These are phyloP conservation scores for Pascua guehoae DNA, from an alignment of 1,284 basidiomycete species.

Conservation along the genomic window DNA sequence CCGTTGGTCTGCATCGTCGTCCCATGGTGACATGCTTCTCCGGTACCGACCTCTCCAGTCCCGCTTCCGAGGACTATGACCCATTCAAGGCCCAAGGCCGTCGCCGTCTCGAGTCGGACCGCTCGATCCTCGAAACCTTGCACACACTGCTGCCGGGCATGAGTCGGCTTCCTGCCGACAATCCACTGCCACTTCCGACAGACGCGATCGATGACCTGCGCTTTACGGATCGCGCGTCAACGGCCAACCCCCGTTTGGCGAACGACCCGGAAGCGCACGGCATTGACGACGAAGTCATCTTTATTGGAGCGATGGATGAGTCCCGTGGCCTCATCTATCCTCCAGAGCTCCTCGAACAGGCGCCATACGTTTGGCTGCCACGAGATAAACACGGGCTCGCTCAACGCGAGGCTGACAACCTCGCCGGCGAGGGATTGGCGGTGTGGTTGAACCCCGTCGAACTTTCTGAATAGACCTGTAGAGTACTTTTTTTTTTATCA, in stretches of 20 bases:
- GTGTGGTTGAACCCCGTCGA: conserved; percentile 26
- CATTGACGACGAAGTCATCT: too few relatives aligned
- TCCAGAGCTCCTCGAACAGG: conserved; percentile 68
- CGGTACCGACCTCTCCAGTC: background rate
- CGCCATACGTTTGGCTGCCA: conserved; percentile 74
- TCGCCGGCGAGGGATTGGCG: conserved; percentile 27
- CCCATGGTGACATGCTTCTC: background rate
- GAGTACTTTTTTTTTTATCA: background rate
- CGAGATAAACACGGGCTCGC: conserved; percentile 66
- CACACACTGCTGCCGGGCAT: conserved; percentile 11
- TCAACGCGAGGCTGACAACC: conserved; percentile 26
- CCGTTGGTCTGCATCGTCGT: conserved; percentile 10
- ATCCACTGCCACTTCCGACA: conserved; percentile 11
- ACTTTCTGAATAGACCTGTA: background rate
- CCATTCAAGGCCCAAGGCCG: conserved; percentile 13
- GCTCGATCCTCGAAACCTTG: conserved; percentile 17
- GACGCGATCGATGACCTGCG: conserved; percentile 62
- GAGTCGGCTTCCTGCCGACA: background rate
- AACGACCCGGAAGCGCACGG: too few relatives aligned
- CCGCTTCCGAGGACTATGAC: background rate
- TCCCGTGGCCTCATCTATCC: conserved; percentile 66
- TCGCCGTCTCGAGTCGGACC: conserved; percentile 5
- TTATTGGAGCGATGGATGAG: background rate
- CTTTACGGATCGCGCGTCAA: conserved; percentile 61
- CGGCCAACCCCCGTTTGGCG: too few relatives aligned